Conservation (phyloP, 352 stramenopile genomes). For the Phytophthora pluvialis region DNA sequence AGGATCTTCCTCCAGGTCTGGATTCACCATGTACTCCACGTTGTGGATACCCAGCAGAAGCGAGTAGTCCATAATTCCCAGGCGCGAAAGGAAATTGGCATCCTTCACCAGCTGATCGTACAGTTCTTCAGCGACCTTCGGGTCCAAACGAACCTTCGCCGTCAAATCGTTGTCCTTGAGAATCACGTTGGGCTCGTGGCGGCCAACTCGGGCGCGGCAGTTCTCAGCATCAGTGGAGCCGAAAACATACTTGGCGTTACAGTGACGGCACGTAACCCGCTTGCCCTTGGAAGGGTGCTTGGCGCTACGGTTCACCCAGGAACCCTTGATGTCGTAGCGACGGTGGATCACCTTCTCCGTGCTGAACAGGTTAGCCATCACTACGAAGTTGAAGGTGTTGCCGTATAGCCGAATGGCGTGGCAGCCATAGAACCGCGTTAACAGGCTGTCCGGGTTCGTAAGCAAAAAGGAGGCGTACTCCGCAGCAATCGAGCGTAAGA, state of each 20-base stretch:
- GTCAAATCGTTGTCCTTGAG: constrained; percentile 91
- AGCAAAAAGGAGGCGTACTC: constrained; percentile 85
- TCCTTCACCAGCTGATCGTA: constrained; percentile 89
- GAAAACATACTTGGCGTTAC: constrained; percentile 90
- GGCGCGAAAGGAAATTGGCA: constrained; percentile 80
- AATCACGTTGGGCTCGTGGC: constrained; percentile 87
- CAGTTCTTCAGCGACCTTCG: constrained; percentile 77
- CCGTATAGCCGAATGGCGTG: constrained; percentile 87
- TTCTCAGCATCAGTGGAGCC: constrained; percentile 82
- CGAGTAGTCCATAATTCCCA: constrained; percentile 94
- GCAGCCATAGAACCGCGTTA: constrained; percentile 87
- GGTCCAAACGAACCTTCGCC: constrained; percentile 78
- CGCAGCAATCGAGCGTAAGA: constrained; percentile 79
- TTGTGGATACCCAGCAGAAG: constrained; percentile 91
- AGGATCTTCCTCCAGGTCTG: constrained; percentile 65
- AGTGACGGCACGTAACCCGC: constrained; percentile 85
- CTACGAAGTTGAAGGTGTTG: constrained; percentile 92
- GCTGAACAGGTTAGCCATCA: constrained; percentile 90
- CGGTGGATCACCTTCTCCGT: constrained; percentile 86
- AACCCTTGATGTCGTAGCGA: constrained; percentile 90
- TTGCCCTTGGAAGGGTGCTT: constrained; percentile 90
- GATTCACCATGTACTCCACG: constrained; percentile 88
- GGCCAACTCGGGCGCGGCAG: constrained; percentile 75
- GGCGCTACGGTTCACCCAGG: constrained; percentile 88
- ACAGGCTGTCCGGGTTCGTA: constrained; percentile 81